Conservation (phyloP, 768 basidiomycete species). For the Mycena indigotica region DNA sequence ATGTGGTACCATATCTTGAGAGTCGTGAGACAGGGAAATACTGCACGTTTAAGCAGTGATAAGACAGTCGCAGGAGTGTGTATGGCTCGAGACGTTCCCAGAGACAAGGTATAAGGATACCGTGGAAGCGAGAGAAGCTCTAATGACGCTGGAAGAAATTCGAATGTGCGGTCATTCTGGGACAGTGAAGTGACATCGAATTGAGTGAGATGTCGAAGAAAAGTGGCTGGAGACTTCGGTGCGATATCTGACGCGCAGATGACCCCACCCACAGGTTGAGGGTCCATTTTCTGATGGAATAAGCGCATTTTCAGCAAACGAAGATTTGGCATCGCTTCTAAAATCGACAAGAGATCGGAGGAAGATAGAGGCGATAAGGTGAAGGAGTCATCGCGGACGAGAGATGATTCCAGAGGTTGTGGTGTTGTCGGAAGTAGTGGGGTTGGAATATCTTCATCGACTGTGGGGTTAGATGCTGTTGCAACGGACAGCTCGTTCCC, state of each 20-base stretch:
- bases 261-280: background rate
- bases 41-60: background rate
- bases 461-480: too few relatives aligned
- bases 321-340: too few relatives aligned
- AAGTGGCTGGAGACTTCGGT: background rate
- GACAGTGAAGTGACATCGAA: background rate
- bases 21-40: background rate
- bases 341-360: too few relatives aligned
- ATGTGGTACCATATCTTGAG: background rate
- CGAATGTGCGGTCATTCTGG: background rate
- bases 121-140: background rate
- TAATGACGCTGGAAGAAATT: background rate
- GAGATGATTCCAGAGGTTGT: too few relatives aligned
- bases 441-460: too few relatives aligned
- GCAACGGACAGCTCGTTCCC: too few relatives aligned
- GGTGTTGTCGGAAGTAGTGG: too few relatives aligned
- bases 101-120: background rate
- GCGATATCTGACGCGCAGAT: background rate
- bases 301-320: background rate
- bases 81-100: too few relatives aligned
- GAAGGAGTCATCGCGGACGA: background rate
- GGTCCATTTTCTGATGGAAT: background rate
- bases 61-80: background rate
- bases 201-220: background rate
- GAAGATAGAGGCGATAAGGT: background rate